Percentiles rank a stretch among this genome's conserved stretches.
phyloP scores from a whole-genome alignment of 2,329 filamentous ascomycete genomes.

The Tolypocladium endophyticum region DNA sequence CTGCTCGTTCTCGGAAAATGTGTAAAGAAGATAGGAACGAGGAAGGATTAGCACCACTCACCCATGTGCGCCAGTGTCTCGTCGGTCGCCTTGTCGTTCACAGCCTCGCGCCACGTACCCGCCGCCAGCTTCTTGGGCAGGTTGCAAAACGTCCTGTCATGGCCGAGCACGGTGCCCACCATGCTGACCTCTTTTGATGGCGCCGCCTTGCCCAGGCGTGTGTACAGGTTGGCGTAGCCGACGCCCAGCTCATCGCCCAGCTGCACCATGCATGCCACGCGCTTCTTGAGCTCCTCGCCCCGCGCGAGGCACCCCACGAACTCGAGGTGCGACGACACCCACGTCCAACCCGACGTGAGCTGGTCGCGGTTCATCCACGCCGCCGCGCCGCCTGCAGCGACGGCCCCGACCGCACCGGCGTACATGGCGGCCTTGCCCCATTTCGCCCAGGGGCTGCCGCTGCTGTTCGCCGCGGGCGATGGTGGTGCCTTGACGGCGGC shows the following conservation, averaged over 20 bases:
- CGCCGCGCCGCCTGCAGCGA: constrained; percentile 72
- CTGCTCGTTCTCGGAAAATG: background rate
- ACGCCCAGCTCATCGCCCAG: constrained; percentile 56
- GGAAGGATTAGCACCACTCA: constrained; percentile 22
- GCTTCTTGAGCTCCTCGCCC: constrained; percentile 68
- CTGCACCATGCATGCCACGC: constrained; percentile 58
- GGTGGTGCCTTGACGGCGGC: constrained; percentile 4
- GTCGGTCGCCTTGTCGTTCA: constrained; percentile 71
- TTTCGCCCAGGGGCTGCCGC: constrained; percentile 49
- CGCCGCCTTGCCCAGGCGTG: constrained; percentile 63
- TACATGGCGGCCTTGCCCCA: constrained; percentile 83
- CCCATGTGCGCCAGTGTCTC: constrained; percentile 74
- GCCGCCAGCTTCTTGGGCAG: constrained; percentile 49
- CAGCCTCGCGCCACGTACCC: constrained; percentile 54
- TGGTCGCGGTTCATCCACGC: constrained; percentile 80
- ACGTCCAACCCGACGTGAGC: constrained; percentile 63
- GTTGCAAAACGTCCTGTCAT: constrained; percentile 80
- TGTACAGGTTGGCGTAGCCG: constrained; percentile 82
- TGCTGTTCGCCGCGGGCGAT: constrained; percentile 2
- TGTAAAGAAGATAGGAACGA: background rate
- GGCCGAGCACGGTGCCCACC: constrained; percentile 50
- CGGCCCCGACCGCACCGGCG: constrained; percentile 73
- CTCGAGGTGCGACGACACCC: constrained; percentile 83
- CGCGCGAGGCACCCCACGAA: constrained; percentile 85
- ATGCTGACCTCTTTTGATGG: constrained; percentile 40